Percentiles rank a stretch among this genome's conserved stretches.
Conservation (phyloP, 257 asterid species). For the Ligustrum vulgare region DNA sequence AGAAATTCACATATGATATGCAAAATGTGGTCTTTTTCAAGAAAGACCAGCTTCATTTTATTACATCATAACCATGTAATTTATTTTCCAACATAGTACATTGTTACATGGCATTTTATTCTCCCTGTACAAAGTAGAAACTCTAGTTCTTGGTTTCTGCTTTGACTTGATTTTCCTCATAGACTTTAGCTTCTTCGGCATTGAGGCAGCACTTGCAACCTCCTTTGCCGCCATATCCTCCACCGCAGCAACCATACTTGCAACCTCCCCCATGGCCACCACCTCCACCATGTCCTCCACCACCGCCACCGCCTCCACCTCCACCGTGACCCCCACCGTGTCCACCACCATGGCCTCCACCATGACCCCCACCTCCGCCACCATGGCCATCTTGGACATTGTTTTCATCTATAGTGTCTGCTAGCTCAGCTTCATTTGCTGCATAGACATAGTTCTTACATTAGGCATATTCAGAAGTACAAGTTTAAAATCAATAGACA, state of each 20-base stretch:
- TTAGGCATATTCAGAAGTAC: not conserved
- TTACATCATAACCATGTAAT: not conserved
- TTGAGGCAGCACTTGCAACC: constrained; percentile 48
- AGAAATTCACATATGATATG: not conserved
- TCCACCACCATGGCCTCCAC: not conserved
- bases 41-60: not conserved
- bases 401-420: not conserved
- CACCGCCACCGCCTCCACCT: not conserved
- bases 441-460: not conserved
- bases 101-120: not conserved
- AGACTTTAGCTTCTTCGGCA: constrained; percentile 35
- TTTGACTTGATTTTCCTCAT: constrained; percentile 10
- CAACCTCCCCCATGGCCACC: constrained; percentile 38
- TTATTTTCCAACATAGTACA: not conserved
- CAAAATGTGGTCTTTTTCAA: not conserved
- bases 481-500: not conserved
- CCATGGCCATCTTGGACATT: not conserved
- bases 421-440: not conserved
- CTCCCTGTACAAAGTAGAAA: not conserved
- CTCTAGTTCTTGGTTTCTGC: constrained; percentile 14
- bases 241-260: constrained; percentile 42
- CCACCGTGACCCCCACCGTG: not conserved
- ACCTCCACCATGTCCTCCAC: not conserved
- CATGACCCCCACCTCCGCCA: not conserved
- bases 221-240: constrained; percentile 29